Evolutionary conservation across 2,329 filamentous ascomycete genomes (phyloP), one percentile per base, ranked within the genome.

Genomic region (Verticillium zaregamsianum): DNA sequence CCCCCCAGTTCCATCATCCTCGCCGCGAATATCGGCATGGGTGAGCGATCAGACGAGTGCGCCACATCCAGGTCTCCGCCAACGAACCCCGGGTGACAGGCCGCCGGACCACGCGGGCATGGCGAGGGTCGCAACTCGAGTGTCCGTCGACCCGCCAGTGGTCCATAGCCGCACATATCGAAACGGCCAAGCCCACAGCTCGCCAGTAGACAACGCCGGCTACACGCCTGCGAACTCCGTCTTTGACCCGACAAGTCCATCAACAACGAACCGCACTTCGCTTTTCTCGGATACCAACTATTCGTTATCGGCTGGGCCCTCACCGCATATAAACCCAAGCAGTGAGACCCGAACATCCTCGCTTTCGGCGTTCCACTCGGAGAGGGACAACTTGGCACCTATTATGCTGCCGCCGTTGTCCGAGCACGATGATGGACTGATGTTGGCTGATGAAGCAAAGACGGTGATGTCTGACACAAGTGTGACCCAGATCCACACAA

Each of bases 201-300:
- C 31, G 9, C 54, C 54, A 3, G 15, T 55, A 17, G 54, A 55
- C 54, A 55, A 55, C 9, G 28, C 54, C 28, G 31, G 28, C 7
- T 33, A 55, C 14, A 33, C 54, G 25, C 32, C 54, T 33, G 25
- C 54, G 6, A 33, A 11, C 54, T 55, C 54, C 25, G 25, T 55
- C 15, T 55, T 32, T 14, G 54, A 55, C 54, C 35, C 59, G 17
- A 62, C 39, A 14, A 65, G 63, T 11, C 62, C 63, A 8, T 59
- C 63, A 9, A 62, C 58, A 3, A 64, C 63, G 12, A 62, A 62
- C 35, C 59, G 60, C 28, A 64, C 62, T 1, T 65, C 63, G 1
- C 37, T 62, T 1, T 62, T 63, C 58, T 65, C 63, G 0, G 62
- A 64, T 6, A 54, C 59, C 1, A 55, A 58, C 8, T 56, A 33